A percentile compares a stretch with the other conserved stretches of the same genome.
phyloP scores from a whole-genome alignment of 2,329 filamentous ascomycete species.

The Lasiodiplodia theobromae region DNA sequence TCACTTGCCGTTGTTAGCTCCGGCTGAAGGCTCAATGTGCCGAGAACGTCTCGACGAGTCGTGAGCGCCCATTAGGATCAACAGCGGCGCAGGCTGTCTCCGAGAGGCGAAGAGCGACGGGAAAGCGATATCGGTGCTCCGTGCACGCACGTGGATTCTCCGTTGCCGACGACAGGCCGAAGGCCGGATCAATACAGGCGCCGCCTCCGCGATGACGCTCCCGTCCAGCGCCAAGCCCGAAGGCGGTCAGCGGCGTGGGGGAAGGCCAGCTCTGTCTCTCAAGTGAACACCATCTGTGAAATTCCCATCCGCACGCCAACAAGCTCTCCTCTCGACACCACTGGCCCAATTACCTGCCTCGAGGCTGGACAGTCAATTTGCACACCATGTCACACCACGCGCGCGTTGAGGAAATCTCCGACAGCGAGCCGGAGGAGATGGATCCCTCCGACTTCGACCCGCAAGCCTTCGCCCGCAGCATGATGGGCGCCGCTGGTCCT shows the following conservation, averaged over 20 bases:
- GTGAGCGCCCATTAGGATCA: constrained; percentile 8
- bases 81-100: not conserved
- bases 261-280: not conserved
- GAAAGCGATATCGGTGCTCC: constrained; percentile 4
- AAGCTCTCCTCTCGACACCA: not conserved
- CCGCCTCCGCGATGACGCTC: not conserved
- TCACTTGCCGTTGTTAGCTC: not conserved
- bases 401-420: constrained; percentile 90
- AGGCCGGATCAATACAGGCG: constrained; percentile 1
- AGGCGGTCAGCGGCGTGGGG: constrained; percentile 22
- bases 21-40: not conserved
- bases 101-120: not conserved
- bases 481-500: constrained; percentile 35
- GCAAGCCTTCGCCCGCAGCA: constrained; percentile 65
- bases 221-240: not conserved
- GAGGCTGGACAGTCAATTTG: not conserved
- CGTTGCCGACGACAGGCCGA: constrained; percentile 2
- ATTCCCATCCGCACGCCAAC: not conserved
- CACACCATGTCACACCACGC: constrained; percentile 76
- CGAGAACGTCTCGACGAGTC: not conserved
- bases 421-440: constrained; percentile 70
- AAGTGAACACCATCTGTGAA: not conserved
- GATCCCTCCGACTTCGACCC: constrained; percentile 91
- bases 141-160: not conserved
- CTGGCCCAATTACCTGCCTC: not conserved